phyloP scores from a whole-genome alignment of 23 red algal genomes.

The Gracilaria gracilis region DNA sequence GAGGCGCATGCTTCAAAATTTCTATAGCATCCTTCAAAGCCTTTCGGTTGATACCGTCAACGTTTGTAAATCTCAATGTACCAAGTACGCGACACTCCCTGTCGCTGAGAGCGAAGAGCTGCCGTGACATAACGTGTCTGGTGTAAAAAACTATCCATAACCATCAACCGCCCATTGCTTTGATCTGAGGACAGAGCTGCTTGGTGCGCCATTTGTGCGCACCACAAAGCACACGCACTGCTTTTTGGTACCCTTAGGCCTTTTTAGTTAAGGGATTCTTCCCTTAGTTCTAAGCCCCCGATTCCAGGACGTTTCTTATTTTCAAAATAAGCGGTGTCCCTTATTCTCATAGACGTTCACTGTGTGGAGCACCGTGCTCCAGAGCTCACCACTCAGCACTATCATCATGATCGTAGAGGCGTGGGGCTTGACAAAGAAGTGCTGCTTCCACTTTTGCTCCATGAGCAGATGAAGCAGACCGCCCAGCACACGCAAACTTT shows the following conservation, averaged over 20 bases:
- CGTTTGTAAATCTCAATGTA: background rate
- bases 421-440: too few species aligned
- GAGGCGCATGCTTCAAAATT: background rate
- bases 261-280: too few species aligned
- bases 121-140: background rate
- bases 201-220: constrained; percentile 9
- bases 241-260: background rate
- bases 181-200: background rate
- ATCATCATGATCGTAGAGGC: too few species aligned
- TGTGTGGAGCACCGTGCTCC: too few species aligned
- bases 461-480: too few species aligned
- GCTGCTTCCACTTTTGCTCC: too few species aligned
- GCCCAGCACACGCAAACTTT: too few species aligned
- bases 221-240: background rate
- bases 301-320: too few species aligned
- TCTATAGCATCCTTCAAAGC: constrained; percentile 13
- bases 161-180: background rate
- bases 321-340: too few species aligned
- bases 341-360: too few species aligned
- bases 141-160: constrained; percentile 17
- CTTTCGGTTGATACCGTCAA: constrained; percentile 13
- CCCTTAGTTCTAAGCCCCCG: too few species aligned
- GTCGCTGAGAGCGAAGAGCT: background rate
- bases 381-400: too few species aligned
- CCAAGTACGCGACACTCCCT: background rate